Evolutionary conservation across 495 filamentous ascomycete genomes (phyloP), one percentile per base, ranked within the genome.

Genomic region (Penicillium subrubescens): DNA sequence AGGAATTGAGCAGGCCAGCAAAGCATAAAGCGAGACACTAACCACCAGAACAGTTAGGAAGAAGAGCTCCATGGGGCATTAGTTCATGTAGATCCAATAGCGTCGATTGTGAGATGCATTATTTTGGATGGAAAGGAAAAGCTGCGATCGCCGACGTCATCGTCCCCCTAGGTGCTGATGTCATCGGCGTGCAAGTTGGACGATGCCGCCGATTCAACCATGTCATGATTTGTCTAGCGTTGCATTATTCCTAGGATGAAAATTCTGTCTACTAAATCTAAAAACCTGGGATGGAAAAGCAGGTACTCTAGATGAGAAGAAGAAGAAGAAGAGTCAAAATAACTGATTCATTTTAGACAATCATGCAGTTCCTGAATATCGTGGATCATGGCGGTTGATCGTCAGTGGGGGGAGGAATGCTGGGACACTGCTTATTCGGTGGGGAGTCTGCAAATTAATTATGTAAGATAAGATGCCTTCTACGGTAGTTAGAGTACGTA

Each of bases 71-170:
- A 65, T 61, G 55, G 35, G 63, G 50, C 53, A 44, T 34, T 43
- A 37, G 50, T 15, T 25, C 14, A 37, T 37, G 23, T 19, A 1
- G 60, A 62, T 51, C 59, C 62, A 67, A 66, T 70, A 59, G 64
- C 7, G 59, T 51, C 55, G 57, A 52, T 62, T 31, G 35, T 52
- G 46, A 23, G 48, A 62, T 59, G 57, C 60, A 57, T 57, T 61
- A 41, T 62, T 50, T 59, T 4, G 7, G 15, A 17, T 27, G 15
- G 33, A 34, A n/a, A 34, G 5, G n/a, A 54, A 54, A 39, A 46
- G 39, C 37, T 48, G 57, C 67, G 62, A 73, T 73, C 71, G 64
- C 66, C 64, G 68, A 73, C 71, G 70, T 70, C 69, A 74, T 68
- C 64, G 64, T n/a, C 35, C 21, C 48, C 31, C 35, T 8, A 37